Percentiles rank a stretch among this genome's conserved stretches.
phyloP scores from a whole-genome alignment of 805 yeast genomes.

The Ogataea polymorpha region DNA sequence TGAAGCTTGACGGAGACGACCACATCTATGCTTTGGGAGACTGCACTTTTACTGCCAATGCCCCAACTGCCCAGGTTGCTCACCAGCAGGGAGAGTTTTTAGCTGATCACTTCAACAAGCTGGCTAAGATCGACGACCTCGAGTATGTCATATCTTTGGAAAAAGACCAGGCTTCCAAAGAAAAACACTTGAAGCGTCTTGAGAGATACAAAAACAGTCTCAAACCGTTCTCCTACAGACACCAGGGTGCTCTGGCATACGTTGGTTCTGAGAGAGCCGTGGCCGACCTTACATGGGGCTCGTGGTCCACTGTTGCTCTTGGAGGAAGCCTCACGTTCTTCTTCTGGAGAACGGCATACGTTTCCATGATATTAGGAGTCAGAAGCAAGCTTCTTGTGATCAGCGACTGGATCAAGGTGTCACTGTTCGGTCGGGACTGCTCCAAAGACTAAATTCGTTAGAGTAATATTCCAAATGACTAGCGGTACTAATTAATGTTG shows the following conservation, averaged over 20 bases:
- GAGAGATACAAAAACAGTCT: slow-evolving; percentile 37
- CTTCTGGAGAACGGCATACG: slow-evolving; percentile 93
- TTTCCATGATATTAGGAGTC: slow-evolving; percentile 85
- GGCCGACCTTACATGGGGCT: slow-evolving; percentile 81
- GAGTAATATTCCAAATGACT: slow-evolving; percentile 3
- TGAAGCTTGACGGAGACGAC: slow-evolving; percentile 78
- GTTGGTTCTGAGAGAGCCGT: slow-evolving; percentile 90
- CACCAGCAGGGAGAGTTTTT: slow-evolving; percentile 87
- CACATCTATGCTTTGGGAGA: slow-evolving; percentile 85
- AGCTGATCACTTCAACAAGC: slow-evolving; percentile 64
- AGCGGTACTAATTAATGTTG: slow-evolving; percentile 34
- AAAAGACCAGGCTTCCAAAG: slow-evolving; percentile 41
- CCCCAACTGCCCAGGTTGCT: slow-evolving; percentile 97
- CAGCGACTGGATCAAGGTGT: slow-evolving; percentile 84
- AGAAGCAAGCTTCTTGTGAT: slow-evolving; percentile 83
- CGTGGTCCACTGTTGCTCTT: slow-evolving; percentile 71
- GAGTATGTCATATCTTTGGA: slow-evolving; percentile 41
- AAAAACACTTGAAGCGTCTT: slow-evolving; percentile 45
- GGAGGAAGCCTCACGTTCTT: slow-evolving; percentile 84
- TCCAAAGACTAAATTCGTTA: slow-evolving; percentile 58
- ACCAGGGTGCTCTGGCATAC: slow-evolving; percentile 90
- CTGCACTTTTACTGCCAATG: slow-evolving; percentile 84
- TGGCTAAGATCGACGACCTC: slow-evolving; percentile 57
- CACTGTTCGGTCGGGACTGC: slow-evolving; percentile 87
- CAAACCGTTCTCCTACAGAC: slow-evolving; percentile 71